phyloP scores from a whole-genome alignment of 1,284 basidiomycete species.

The Limonomyces culmigenus region DNA sequence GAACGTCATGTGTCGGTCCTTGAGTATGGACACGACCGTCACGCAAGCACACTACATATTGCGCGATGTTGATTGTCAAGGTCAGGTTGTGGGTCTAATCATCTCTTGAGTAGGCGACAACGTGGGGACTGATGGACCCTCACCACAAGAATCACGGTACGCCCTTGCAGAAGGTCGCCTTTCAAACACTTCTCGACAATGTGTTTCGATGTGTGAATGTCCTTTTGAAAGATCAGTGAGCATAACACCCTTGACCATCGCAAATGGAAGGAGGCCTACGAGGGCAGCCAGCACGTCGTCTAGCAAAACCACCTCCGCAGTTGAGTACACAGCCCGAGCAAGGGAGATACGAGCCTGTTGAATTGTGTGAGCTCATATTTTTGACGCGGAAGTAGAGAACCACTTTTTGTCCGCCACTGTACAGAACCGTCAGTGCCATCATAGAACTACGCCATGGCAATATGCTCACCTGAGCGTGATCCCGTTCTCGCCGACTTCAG shows the following conservation, averaged over 20 bases:
- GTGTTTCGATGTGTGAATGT: conserved; percentile 12
- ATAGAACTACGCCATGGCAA: too few relatives aligned
- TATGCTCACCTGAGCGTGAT: conserved; percentile 2
- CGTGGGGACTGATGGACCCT: conserved; percentile 6
- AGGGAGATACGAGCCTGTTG: conserved; percentile 48
- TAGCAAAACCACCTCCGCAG: conserved; percentile 40
- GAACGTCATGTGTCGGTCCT: too few relatives aligned
- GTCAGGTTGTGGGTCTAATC: background rate
- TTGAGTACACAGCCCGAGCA: conserved; percentile 54
- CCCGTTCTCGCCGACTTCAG: conserved; percentile 4
- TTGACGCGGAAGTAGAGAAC: background rate
- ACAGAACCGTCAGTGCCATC: background rate
- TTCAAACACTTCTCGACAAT: conserved; percentile 26
- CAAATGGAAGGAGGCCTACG: conserved; percentile 11
- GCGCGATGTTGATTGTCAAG: background rate
- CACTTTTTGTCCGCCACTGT: conserved; percentile 16
- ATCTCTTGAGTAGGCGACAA: background rate
- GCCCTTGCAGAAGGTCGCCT: conserved; percentile 20
- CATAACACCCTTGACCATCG: conserved; percentile 54
- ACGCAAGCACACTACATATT: too few relatives aligned
- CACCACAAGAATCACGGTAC: conserved; percentile 27
- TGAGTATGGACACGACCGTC: too few relatives aligned
- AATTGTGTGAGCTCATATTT: background rate
- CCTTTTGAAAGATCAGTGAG: background rate
- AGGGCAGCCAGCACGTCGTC: conserved; percentile 29